phyloP scores from a whole-genome alignment of 257 asterid species.

The Solanum lycopersicoides region DNA sequence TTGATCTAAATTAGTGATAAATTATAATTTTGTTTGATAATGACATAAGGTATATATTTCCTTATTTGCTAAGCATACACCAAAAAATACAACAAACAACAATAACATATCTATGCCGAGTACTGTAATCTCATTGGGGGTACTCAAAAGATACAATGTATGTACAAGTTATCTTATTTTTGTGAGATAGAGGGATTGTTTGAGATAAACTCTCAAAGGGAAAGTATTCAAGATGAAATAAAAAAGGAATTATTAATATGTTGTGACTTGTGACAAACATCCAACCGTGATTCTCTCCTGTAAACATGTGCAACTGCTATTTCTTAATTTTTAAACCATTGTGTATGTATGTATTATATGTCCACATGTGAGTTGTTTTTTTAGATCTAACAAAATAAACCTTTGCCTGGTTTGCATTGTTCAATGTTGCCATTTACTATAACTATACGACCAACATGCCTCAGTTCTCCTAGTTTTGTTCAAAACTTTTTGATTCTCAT shows the following conservation, averaged over 20 bases:
- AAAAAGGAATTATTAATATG: not conserved
- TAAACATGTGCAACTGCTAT: slow-evolving; percentile 34
- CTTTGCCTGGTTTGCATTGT: not conserved
- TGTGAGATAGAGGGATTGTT: no score
- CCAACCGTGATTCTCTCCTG: slow-evolving; percentile 68
- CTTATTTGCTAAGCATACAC: not conserved
- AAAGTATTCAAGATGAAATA: not conserved
- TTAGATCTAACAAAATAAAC: slow-evolving; percentile 6
- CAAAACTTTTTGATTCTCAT: slow-evolving; percentile 8
- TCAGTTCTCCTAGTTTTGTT: not conserved
- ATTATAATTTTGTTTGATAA: not conserved
- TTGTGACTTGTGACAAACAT: slow-evolving; percentile 57
- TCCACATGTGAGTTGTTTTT: slow-evolving; percentile 3
- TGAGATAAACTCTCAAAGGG: no score
- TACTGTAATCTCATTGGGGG: no score
- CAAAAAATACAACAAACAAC: not conserved
- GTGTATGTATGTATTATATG: not conserved
- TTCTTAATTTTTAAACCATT: not conserved
- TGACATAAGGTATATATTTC: not conserved
- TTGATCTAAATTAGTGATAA: not conserved
- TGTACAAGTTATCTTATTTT: not conserved
- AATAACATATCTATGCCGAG: not conserved
- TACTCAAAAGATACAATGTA: no score
- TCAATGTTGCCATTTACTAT: not conserved
- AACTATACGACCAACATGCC: slow-evolving; percentile 56